Percentiles rank a stretch among this genome's conserved stretches.
Conservation (phyloP, 2,329 filamentous ascomycete species). For the Botrytis fragariae region DNA sequence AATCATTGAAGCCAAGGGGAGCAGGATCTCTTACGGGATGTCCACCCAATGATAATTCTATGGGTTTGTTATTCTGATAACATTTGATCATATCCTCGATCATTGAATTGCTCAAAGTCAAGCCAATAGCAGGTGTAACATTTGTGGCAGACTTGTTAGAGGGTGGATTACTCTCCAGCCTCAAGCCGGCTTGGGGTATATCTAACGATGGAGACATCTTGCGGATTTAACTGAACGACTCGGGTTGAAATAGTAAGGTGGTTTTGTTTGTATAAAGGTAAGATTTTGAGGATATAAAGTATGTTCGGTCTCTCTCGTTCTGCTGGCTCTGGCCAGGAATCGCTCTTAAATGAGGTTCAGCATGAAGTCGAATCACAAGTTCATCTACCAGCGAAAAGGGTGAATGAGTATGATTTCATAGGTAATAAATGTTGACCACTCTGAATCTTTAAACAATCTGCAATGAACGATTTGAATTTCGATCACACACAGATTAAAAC, state of each 20-base stretch:
- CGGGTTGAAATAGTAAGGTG: background rate
- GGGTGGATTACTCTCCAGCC: constrained; percentile 13
- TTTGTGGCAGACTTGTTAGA: constrained; percentile 15
- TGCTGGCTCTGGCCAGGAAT: constrained; percentile 16
- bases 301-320: background rate
- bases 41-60: constrained; percentile 57
- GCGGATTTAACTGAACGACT: background rate
- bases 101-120: constrained; percentile 56
- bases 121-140: constrained; percentile 41
- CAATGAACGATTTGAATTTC: constrained; percentile 3
- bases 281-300: background rate
- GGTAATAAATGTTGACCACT: background rate
- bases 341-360: constrained; percentile 14
- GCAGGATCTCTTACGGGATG: constrained; percentile 53
- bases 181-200: constrained; percentile 18
- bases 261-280: background rate
- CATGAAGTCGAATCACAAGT: constrained; percentile 19
- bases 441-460: background rate
- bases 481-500: background rate
- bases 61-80: constrained; percentile 54
- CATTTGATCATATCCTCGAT: constrained; percentile 63
- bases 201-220: constrained; percentile 19
- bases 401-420: constrained; percentile 5
- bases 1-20: constrained; percentile 17
- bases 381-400: constrained; percentile 7